Percentiles rank a stretch among this genome's conserved stretches.
Conservation (phyloP, 2,329 filamentous ascomycete genomes). For the Pestalotiopsis sp. region DNA sequence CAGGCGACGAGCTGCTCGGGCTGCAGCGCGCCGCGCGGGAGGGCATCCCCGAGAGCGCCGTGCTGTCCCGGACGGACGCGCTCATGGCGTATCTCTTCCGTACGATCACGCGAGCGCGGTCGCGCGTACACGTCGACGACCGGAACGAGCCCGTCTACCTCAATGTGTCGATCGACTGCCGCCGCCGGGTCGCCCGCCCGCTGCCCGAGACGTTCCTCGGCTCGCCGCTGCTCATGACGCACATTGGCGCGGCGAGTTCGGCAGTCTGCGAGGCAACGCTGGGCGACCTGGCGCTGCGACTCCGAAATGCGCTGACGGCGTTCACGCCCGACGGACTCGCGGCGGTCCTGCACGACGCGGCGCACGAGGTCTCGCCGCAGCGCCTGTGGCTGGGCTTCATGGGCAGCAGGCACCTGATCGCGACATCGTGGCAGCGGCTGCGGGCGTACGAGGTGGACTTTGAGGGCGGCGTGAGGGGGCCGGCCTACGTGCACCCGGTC, state of each 20-base stretch:
- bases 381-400: slow-evolving; percentile 50
- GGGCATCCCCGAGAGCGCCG: slow-evolving; percentile 16
- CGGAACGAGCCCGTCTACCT: slow-evolving; percentile 38
- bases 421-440: slow-evolving; percentile 45
- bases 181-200: slow-evolving; percentile 39
- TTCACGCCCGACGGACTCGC: slow-evolving; percentile 41
- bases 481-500: slow-evolving; percentile 41
- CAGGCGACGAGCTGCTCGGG: slow-evolving; percentile 31
- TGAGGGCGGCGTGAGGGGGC: slow-evolving; percentile 17
- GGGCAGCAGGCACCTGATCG: slow-evolving; percentile 41
- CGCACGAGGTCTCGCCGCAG: slow-evolving; percentile 46
- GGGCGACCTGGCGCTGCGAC: slow-evolving; percentile 29
- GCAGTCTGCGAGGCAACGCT: slow-evolving; percentile 16
- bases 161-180: slow-evolving; percentile 42
- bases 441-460: slow-evolving; percentile 45
- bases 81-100: slow-evolving; percentile 49
- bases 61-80: slow-evolving; percentile 46
- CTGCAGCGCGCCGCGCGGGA: slow-evolving; percentile 31
- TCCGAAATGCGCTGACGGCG: slow-evolving; percentile 36
- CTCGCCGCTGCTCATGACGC: slow-evolving; percentile 43
- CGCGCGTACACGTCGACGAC: slow-evolving; percentile 27
- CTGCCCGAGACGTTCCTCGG: slow-evolving; percentile 44
- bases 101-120: slow-evolving; percentile 40
- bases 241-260: slow-evolving; percentile 27
- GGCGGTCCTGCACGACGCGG: slow-evolving; percentile 43